A percentile compares a stretch with the other conserved stretches of the same genome.
Evolutionary conservation across 1,284 basidiomycete species (phyloP).

Genomic region (Cutaneotrichosporon cutaneum): DNA sequence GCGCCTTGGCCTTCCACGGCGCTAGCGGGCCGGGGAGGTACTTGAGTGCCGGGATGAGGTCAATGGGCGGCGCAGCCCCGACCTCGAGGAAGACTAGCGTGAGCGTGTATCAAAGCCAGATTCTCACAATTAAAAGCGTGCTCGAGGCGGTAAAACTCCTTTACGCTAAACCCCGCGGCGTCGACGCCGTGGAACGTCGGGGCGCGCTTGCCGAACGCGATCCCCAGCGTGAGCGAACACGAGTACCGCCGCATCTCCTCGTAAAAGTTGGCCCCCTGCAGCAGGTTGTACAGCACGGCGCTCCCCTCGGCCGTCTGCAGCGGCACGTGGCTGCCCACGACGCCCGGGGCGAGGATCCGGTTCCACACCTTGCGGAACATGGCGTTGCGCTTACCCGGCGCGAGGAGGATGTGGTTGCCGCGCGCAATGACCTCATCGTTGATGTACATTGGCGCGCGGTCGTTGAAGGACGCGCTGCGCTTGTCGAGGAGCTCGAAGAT

Average conservation of each 20-base stretch:
- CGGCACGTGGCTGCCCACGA: conserved; percentile 7
- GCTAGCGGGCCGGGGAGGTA: conserved; percentile 14
- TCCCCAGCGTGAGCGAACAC: conserved; percentile 10
- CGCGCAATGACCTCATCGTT: conserved; percentile 15
- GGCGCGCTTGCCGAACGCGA: conserved; percentile 17
- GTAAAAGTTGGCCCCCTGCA: conserved; percentile 15
- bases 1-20: conserved; percentile 17
- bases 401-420: conserved; percentile 16
- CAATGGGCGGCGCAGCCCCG: conserved; percentile 14
- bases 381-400: conserved; percentile 9
- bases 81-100: conserved; percentile 16
- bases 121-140: conserved; percentile 20
- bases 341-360: conserved; percentile 3
- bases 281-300: conserved; percentile 15
- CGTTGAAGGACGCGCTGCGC: conserved; percentile 13
- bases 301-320: conserved; percentile 14
- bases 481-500: conserved; percentile 16
- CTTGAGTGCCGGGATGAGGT: conserved; percentile 16
- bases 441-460: conserved; percentile 14
- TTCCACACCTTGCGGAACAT: conserved; percentile 15
- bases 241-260: conserved; percentile 18
- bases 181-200: conserved; percentile 14
- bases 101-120: no score
- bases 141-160: conserved; percentile 18
- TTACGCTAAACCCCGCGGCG: conserved; percentile 11